Evolutionary conservation across 352 stramenopile genomes (phyloP), one percentile per base, ranked within the genome.

Genomic region (Pythium graminicola): DNA sequence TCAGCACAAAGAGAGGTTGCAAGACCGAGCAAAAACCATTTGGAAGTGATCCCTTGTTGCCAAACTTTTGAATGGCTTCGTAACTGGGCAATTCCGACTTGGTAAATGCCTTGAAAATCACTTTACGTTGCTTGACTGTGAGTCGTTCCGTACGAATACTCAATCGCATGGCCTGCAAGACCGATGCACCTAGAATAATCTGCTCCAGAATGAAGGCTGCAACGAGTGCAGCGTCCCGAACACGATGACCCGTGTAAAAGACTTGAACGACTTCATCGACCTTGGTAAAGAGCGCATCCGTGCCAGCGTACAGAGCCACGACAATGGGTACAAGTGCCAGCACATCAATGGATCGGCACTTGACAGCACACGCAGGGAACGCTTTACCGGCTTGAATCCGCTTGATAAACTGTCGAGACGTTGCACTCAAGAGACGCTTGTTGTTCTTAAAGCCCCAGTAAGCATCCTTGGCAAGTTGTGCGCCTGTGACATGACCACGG

Each of bases 361-460:
- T 85, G 58, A 90, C 74, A 3, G 76, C 76, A 47, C 80, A 88
- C 53, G 82, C 64, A 11, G 80, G 77, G 70, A 78, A 88, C 16
- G 67, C 64, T 53, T 88, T 86, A 55, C 80, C 80, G 10, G 55
- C 66, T 48, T 87, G 75, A 38, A 88, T 79, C 20, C 75, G 69
- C 56, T 90, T 90, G 65, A 90, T 80, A 54, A 88, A 90, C 3
- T 71, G 65, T 46, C 80, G 71, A 29, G 80, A 82, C 17, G 76
- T 73, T n/a, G 75, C 65, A 53, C 76, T 87, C 4, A 90, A 64
- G 42, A 88, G 66, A 16, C 76, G 66, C 49, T 79, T 67, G 67
- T 90, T 76, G 58, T 86, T 86, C 72, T 90, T 88, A 50, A 82
- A 90, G 6, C 75, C 80, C 77, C 77, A 88, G 60, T 86, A 90